Evolutionary conservation across 805 yeast species (phyloP).

Genomic region (Kurtzmaniella cleridarum): DNA sequence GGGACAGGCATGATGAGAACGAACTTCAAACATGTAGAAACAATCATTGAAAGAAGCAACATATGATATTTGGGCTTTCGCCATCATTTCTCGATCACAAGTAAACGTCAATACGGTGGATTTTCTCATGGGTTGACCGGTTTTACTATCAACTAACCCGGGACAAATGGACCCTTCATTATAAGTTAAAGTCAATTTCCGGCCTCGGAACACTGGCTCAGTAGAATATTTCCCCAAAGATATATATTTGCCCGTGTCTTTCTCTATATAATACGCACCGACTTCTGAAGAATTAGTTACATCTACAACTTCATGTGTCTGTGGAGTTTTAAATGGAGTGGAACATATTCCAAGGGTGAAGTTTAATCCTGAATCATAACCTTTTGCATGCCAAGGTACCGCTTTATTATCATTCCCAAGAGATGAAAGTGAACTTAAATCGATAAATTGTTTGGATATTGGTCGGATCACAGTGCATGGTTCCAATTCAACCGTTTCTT

Average conservation of each 20-base stretch:
- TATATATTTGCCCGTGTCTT: conserved; percentile 26
- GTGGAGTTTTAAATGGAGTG: conserved; percentile 39
- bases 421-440: conserved; percentile 46
- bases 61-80: conserved; percentile 60
- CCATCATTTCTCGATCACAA: conserved; percentile 71
- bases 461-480: conserved; percentile 38
- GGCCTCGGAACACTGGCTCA: conserved; percentile 64
- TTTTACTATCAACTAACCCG: conserved; percentile 26
- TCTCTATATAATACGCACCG: conserved; percentile 43
- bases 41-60: conserved; percentile 74
- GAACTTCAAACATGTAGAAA: conserved; percentile 75
- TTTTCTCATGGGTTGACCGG: conserved; percentile 47
- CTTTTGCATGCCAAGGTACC: conserved; percentile 61
- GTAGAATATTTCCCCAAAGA: conserved; percentile 55
- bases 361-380: conserved; percentile 64
- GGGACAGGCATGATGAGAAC: conserved; percentile 84
- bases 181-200: conserved; percentile 65
- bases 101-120: conserved; percentile 66
- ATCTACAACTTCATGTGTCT: conserved; percentile 36
- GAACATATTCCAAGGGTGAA: conserved; percentile 52
- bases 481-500: conserved; percentile 14
- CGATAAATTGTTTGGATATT: conserved; percentile 43
- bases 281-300: conserved; percentile 31
- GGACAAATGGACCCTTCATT: conserved; percentile 60
- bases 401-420: conserved; percentile 42